A percentile compares a stretch with the other conserved stretches of the same genome.
Conservation (phyloP, 805 yeast genomes). For the Teunomyces atbi region DNA sequence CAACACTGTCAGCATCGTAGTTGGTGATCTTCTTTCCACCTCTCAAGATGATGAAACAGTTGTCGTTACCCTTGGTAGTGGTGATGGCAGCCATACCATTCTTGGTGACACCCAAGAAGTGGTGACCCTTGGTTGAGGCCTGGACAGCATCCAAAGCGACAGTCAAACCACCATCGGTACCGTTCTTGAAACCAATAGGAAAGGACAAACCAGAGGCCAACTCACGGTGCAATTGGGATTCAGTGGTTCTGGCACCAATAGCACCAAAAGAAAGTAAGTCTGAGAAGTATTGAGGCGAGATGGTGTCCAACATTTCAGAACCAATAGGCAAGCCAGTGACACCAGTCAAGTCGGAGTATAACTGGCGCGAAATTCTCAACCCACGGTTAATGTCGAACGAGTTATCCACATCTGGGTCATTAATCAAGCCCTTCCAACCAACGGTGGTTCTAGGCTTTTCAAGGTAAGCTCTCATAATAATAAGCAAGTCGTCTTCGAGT, state of each 20-base stretch:
- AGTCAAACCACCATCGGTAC: conserved; percentile 91
- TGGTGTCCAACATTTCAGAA: conserved; percentile 96
- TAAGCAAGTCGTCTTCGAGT: conserved; percentile 70
- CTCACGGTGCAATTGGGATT: conserved; percentile 96
- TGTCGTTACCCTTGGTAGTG: conserved; percentile 91
- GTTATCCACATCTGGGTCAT: conserved; percentile 93
- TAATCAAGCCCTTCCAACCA: conserved; percentile 98
- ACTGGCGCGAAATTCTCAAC: conserved; percentile 77
- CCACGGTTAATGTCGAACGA: conserved; percentile 96
- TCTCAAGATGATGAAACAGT: conserved; percentile 91
- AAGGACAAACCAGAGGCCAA: conserved; percentile 96
- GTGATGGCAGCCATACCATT: conserved; percentile 97
- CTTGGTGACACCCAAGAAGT: conserved; percentile 95
- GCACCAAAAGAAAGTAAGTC: conserved; percentile 95
- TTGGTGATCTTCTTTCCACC: conserved; percentile 96
- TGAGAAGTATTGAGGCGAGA: conserved; percentile 91
- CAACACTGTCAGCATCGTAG: conserved; percentile 78
- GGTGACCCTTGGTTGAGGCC: conserved; percentile 91
- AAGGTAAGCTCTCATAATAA: conserved; percentile 95
- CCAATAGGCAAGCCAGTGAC: conserved; percentile 83
- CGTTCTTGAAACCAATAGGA: conserved; percentile 98
- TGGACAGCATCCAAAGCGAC: conserved; percentile 94
- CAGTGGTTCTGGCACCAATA: conserved; percentile 98
- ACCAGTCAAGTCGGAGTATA: conserved; percentile 77
- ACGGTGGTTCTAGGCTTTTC: conserved; percentile 99